Conservation (phyloP, 1,284 basidiomycete genomes). For the Vanrija sp. region DNA sequence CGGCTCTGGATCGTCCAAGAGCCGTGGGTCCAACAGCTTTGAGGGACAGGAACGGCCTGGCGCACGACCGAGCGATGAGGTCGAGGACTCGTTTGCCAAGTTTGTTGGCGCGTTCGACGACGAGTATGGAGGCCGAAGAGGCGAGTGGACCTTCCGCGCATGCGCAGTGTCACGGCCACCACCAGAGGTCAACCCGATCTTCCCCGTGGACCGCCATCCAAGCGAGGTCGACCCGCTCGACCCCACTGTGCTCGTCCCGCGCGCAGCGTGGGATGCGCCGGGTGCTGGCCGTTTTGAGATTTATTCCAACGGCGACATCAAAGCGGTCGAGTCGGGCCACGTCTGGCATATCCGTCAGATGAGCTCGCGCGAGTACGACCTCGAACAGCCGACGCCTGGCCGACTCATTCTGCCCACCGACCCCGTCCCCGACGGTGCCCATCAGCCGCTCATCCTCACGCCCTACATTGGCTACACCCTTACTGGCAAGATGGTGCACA, state of each 20-base stretch:
- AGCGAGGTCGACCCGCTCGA: constrained; percentile 21
- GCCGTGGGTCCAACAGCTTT: constrained; percentile 1
- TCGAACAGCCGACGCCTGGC: constrained; percentile 27
- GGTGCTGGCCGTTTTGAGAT: constrained; percentile 45
- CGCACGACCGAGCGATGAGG: constrained; percentile 28
- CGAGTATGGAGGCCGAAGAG: constrained; percentile 50
- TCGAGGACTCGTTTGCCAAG: constrained; percentile 50
- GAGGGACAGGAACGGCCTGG: constrained; percentile 1
- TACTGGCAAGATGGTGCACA: constrained; percentile 36
- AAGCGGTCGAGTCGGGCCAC: constrained; percentile 31
- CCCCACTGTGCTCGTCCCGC: constrained; percentile 8
- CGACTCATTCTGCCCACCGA: background rate
- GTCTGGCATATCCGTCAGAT: constrained; percentile 35
- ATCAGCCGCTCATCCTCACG: constrained; percentile 3
- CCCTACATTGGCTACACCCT: constrained; percentile 19
- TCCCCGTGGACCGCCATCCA: background rate
- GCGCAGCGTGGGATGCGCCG: constrained; percentile 42
- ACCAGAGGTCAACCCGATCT: background rate
- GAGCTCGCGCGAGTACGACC: constrained; percentile 39
- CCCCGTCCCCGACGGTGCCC: constrained; percentile 2
- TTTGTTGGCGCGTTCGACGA: constrained; percentile 52
- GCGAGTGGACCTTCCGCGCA: constrained; percentile 49
- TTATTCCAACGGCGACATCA: constrained; percentile 39
- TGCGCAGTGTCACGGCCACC: constrained; percentile 7
- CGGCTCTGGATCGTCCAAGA: constrained; percentile 1